These are phyloP conservation scores for Saccharomycopsis babjevae DNA, from an alignment of 805 yeast genomes.

Conservation along the genomic window DNA sequence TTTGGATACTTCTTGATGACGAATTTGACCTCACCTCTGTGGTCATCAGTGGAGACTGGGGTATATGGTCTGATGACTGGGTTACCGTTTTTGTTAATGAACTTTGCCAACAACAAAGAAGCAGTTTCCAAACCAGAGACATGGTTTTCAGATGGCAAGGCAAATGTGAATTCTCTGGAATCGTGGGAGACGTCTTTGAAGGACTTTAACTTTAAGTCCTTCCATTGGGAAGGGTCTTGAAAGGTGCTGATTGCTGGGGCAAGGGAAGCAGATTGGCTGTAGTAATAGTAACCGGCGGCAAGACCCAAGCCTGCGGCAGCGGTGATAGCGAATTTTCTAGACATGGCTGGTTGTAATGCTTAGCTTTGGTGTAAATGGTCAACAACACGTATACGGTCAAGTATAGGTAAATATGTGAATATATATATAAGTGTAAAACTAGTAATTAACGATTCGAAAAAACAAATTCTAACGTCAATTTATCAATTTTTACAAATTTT, in stretches of 20 bases:
- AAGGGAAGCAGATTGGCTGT: slow-evolving; percentile 18
- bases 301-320: slow-evolving; percentile 16
- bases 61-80: slow-evolving; percentile 85
- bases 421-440: no score
- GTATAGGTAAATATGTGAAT: no score
- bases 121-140: slow-evolving; percentile 73
- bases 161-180: slow-evolving; percentile 62
- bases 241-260: slow-evolving; percentile 38
- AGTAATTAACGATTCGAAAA: no score
- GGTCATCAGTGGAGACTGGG: slow-evolving; percentile 63
- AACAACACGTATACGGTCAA: no score
- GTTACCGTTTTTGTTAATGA: slow-evolving; percentile 71
- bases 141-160: slow-evolving; percentile 54
- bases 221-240: slow-evolving; percentile 58
- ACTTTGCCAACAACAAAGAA: slow-evolving; percentile 72
- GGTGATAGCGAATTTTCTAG: slow-evolving; percentile 2
- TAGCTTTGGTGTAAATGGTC: no score
- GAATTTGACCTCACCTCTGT: slow-evolving; percentile 67
- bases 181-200: slow-evolving; percentile 44
- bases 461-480: no score
- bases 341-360: neutral
- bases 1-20: slow-evolving; percentile 75
- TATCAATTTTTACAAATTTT: no score
- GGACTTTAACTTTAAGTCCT: slow-evolving; percentile 47
- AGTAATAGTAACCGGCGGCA: slow-evolving; percentile 19